Evolutionary conservation across 345 rosid genomes (phyloP).

Genomic region (Mercurialis annua): DNA sequence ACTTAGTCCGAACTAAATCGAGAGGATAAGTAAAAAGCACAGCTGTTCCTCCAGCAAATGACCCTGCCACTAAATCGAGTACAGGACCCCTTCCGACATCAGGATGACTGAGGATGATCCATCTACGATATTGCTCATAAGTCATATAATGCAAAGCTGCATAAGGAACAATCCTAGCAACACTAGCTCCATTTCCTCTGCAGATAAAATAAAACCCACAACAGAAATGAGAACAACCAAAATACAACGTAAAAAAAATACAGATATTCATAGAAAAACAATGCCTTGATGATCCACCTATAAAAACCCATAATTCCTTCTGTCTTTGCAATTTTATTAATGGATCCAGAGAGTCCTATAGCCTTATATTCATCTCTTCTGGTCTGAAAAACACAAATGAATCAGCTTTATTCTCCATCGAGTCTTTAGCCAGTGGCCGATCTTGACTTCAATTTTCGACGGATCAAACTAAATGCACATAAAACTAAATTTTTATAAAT

Average conservation of each 20-base stretch:
- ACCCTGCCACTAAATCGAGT: slow-evolving; percentile 91
- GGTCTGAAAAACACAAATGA: slow-evolving; percentile 49
- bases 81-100: slow-evolving; percentile 69
- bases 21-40: slow-evolving; percentile 92
- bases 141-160: slow-evolving; percentile 97
- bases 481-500: no score
- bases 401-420: no score
- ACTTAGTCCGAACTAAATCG: slow-evolving; percentile 79
- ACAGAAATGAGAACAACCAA: slow-evolving; percentile 6
- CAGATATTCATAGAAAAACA: slow-evolving; percentile 8
- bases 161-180: slow-evolving; percentile 88
- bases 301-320: slow-evolving; percentile 90
- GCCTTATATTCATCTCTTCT: slow-evolving; percentile 77
- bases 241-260: background rate
- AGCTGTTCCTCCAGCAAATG: slow-evolving; percentile 90
- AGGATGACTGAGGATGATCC: slow-evolving; percentile 66
- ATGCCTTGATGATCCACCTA: slow-evolving; percentile 43
- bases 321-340: slow-evolving; percentile 66
- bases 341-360: slow-evolving; percentile 63
- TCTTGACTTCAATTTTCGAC: no score
- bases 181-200: slow-evolving; percentile 94
- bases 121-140: slow-evolving; percentile 86
- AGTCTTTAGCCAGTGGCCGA: no score
- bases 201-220: slow-evolving; percentile 18
- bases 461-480: no score